Conservation (phyloP, 2,329 filamentous ascomycete species). For the Periconia digitata region DNA sequence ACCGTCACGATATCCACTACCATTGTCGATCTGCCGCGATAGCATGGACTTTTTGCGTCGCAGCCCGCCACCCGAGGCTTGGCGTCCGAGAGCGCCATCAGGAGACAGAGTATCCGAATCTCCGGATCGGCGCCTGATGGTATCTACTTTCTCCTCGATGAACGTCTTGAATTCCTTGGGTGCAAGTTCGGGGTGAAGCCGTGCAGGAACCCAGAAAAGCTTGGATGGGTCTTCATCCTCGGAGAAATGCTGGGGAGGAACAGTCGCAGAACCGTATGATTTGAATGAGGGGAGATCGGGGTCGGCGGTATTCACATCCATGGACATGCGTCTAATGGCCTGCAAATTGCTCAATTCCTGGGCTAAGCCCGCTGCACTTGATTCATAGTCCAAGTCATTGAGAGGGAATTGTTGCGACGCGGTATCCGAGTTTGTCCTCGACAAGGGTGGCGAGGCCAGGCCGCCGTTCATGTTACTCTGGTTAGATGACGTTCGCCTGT, state of each 20-base stretch:
- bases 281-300: slow-evolving; percentile 76
- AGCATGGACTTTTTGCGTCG: slow-evolving; percentile 94
- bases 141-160: slow-evolving; percentile 87
- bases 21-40: slow-evolving; percentile 83
- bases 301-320: slow-evolving; percentile 76
- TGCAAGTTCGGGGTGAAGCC: slow-evolving; percentile 90
- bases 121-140: slow-evolving; percentile 81
- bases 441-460: slow-evolving; percentile 46
- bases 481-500: slow-evolving; percentile 16
- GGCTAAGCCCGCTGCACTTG: slow-evolving; percentile 83
- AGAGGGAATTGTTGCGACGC: slow-evolving; percentile 68
- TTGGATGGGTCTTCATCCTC: slow-evolving; percentile 86
- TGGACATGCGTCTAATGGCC: slow-evolving; percentile 87
- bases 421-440: slow-evolving; percentile 38
- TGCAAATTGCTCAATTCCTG: slow-evolving; percentile 92
- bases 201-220: slow-evolving; percentile 92
- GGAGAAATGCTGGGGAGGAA: slow-evolving; percentile 66
- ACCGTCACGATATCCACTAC: slow-evolving; percentile 76
- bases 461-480: slow-evolving; percentile 19
- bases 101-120: slow-evolving; percentile 64
- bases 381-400: slow-evolving; percentile 86
- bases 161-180: slow-evolving; percentile 97
- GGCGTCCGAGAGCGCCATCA: slow-evolving; percentile 56
- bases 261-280: slow-evolving; percentile 60
- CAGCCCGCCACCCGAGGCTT: slow-evolving; percentile 62